Evolutionary conservation across 306 rosid species (phyloP).

Genomic region (Cucurbita argyrosperma): DNA sequence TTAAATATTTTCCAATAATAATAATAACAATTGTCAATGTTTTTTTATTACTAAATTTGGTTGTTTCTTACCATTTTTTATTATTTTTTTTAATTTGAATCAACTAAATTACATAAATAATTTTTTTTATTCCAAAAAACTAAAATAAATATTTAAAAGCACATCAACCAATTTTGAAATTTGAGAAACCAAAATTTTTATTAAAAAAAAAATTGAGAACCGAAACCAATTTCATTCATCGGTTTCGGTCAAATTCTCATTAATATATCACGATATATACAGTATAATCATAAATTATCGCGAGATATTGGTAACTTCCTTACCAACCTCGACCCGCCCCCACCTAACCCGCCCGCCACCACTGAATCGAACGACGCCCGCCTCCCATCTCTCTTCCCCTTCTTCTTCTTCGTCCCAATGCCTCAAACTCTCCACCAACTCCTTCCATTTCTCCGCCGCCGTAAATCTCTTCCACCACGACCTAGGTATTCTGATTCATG

Average conservation of each 20-base stretch:
- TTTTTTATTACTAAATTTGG: no score
- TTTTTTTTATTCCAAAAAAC: no score
- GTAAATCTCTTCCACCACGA: background rate
- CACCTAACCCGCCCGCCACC: slow-evolving; percentile 12
- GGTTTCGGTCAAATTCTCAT: background rate
- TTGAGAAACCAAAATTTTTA: no score
- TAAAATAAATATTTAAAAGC: no score
- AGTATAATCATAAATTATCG: background rate
- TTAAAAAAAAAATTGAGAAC: no score
- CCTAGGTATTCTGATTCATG: slow-evolving; percentile 16
- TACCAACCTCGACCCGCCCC: background rate
- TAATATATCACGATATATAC: background rate
- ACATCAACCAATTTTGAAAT: no score
- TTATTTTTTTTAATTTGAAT: no score
- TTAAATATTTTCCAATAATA: background rate
- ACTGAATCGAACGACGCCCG: background rate
- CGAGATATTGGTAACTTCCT: background rate
- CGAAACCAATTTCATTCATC: background rate
- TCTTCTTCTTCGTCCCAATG: background rate
- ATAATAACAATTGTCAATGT: no score
- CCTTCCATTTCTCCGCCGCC: background rate
- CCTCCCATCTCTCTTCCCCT: background rate
- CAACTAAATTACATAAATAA: no score
- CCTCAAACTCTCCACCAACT: background rate
- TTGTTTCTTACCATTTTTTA: no score